phyloP scores from a whole-genome alignment of 805 yeast species.

The Saturnispora quitensis region DNA sequence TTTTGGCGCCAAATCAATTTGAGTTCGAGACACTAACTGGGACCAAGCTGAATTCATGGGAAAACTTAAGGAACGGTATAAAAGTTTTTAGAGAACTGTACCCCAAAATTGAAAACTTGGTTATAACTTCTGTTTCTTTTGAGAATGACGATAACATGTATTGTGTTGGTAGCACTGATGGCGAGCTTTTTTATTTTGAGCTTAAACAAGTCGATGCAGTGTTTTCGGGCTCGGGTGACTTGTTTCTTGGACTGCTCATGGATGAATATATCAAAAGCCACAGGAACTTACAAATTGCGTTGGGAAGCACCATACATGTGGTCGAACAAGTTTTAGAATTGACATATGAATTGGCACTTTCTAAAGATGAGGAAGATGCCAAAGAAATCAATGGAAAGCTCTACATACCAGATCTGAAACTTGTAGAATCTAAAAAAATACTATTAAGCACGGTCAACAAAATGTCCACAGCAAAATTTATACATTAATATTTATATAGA shows the following conservation, averaged over 20 bases:
- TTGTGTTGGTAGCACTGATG: constrained; percentile 35
- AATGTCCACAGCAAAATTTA: background rate
- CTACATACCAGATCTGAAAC: constrained; percentile 35
- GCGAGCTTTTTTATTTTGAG: constrained; percentile 27
- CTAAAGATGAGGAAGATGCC: background rate
- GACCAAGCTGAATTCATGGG: constrained; percentile 31
- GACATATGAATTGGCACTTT: constrained; percentile 26
- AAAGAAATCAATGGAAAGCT: constrained; percentile 12
- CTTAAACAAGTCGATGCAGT: constrained; percentile 46
- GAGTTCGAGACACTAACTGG: constrained; percentile 58
- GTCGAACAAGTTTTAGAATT: constrained; percentile 34
- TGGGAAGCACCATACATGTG: constrained; percentile 32
- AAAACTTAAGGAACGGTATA: constrained; percentile 32
- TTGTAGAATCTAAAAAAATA: constrained; percentile 35
- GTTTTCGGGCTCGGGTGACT: constrained; percentile 70
- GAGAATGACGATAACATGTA: constrained; percentile 18
- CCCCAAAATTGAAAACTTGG: constrained; percentile 37
- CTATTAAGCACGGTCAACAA: constrained; percentile 9
- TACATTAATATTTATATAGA: background rate
- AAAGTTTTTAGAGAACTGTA: constrained; percentile 34
- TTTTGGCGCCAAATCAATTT: constrained; percentile 68
- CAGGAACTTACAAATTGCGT: constrained; percentile 24
- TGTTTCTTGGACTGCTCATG: constrained; percentile 54
- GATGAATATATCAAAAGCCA: constrained; percentile 34
- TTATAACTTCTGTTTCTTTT: constrained; percentile 48